phyloP scores from a whole-genome alignment of 257 asterid genomes.

The Salvia splendens region DNA sequence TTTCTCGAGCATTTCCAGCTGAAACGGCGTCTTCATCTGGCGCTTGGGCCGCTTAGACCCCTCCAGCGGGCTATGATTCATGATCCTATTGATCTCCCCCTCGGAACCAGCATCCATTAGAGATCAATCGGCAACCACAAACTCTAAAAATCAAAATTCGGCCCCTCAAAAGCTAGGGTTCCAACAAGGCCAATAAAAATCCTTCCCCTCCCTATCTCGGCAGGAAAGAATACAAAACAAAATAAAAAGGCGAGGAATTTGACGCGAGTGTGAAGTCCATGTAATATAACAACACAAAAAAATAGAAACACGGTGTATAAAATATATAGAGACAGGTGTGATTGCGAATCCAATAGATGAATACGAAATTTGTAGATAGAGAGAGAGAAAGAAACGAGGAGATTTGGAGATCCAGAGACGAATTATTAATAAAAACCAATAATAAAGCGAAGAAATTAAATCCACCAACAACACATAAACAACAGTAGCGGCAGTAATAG shows the following conservation, averaged over 20 bases:
- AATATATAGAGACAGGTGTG: constrained; percentile 48
- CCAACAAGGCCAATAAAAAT: constrained; percentile 29
- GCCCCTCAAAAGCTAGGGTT: constrained; percentile 46
- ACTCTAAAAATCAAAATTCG: constrained; percentile 44
- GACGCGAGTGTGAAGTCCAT: constrained; percentile 39
- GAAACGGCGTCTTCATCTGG: constrained; percentile 99
- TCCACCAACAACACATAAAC: constrained; percentile 30
- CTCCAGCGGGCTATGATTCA: constrained; percentile 55
- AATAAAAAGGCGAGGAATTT: constrained; percentile 32
- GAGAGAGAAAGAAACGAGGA: constrained; percentile 43
- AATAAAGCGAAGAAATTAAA: constrained; percentile 42
- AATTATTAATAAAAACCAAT: constrained; percentile 30
- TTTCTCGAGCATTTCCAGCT: constrained; percentile 83
- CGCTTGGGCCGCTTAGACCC: constrained; percentile 89
- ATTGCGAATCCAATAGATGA: constrained; percentile 46
- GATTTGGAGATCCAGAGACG: constrained; percentile 39
- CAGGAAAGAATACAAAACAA: constrained; percentile 41
- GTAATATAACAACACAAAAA: constrained; percentile 29
- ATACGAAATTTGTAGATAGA: constrained; percentile 32
- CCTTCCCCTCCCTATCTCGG: constrained; percentile 38
- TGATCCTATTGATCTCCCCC: constrained; percentile 58
- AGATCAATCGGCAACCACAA: constrained; percentile 52
- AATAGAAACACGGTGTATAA: constrained; percentile 29
- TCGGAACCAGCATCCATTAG: constrained; percentile 84
- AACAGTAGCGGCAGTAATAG: constrained; percentile 18